Conservation (phyloP, 768 basidiomycete species). For the Cystofilobasidium macerans region DNA sequence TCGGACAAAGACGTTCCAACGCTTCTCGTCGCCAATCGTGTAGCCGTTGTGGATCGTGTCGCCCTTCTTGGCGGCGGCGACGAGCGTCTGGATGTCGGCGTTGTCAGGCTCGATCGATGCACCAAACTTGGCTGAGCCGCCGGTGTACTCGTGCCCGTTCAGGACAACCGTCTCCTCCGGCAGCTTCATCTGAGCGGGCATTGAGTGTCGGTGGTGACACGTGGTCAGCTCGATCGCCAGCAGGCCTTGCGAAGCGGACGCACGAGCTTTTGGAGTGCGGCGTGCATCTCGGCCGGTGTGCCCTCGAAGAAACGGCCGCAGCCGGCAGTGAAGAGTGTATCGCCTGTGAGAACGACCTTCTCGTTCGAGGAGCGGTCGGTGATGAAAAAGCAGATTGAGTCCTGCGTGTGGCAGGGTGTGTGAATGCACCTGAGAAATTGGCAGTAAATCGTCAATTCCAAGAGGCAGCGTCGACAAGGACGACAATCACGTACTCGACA, state of each 20-base stretch:
- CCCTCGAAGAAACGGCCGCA: slow-evolving; percentile 27
- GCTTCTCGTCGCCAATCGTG: slow-evolving; percentile 26
- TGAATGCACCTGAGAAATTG: slow-evolving; percentile 9
- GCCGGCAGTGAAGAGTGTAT: slow-evolving; percentile 25
- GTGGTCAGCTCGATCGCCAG: background rate
- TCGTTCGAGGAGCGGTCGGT: slow-evolving; percentile 9
- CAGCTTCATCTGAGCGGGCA: slow-evolving; percentile 16
- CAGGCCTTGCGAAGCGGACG: background rate
- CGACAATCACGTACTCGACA: background rate
- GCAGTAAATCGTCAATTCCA: background rate
- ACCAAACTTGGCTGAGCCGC: slow-evolving; percentile 19
- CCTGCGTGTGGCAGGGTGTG: slow-evolving; percentile 26
- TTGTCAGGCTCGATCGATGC: slow-evolving; percentile 21
- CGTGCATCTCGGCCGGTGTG: slow-evolving; percentile 21
- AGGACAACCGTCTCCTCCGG: slow-evolving; percentile 19
- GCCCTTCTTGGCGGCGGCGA: slow-evolving; percentile 13
- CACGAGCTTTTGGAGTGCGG: slow-evolving; percentile 19
- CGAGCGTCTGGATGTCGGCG: background rate
- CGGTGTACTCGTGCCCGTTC: slow-evolving; percentile 26
- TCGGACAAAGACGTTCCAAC: slow-evolving; percentile 25
- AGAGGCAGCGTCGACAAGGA: background rate
- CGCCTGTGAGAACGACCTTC: slow-evolving; percentile 22
- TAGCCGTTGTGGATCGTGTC: slow-evolving; percentile 13
- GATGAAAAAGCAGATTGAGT: slow-evolving; percentile 19
- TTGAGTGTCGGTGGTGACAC: background rate